Conservation (phyloP, 2,329 filamentous ascomycete genomes). For the Colletotrichum musae region DNA sequence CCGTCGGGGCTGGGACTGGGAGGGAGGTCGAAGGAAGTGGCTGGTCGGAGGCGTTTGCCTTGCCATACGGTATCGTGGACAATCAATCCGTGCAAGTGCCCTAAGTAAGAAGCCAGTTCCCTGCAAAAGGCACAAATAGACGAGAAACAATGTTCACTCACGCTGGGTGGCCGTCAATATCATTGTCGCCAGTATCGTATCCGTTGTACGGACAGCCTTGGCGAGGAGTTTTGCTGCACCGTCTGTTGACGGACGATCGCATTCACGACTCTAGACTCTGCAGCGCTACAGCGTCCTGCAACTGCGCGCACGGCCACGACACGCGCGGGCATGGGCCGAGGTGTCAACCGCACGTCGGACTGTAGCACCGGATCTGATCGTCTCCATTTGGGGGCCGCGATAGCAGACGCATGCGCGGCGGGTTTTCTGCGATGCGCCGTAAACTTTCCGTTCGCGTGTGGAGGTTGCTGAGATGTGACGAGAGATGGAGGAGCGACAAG, state of each 20-base stretch:
- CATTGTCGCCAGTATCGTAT: no score
- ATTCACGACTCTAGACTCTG: slow-evolving; percentile 21
- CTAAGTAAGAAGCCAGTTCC: slow-evolving; percentile 32
- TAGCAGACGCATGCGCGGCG: slow-evolving; percentile 29
- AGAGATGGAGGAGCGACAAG: slow-evolving; percentile 19
- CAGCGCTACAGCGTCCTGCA: slow-evolving; percentile 31
- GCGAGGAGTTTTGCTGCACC: background rate
- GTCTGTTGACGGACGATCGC: slow-evolving; percentile 4
- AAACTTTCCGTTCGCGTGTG: slow-evolving; percentile 37
- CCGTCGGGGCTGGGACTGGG: slow-evolving; percentile 10
- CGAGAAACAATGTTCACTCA: slow-evolving; percentile 1
- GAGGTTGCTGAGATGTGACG: slow-evolving; percentile 37
- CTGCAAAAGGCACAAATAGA: slow-evolving; percentile 23
- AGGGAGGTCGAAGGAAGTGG: slow-evolving; percentile 28
- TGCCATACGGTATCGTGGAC: background rate
- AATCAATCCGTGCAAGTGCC: slow-evolving; percentile 5
- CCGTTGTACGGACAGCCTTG: no score
- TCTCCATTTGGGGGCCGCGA: slow-evolving; percentile 31
- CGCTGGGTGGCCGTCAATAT: background rate
- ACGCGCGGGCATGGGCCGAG: slow-evolving; percentile 22
- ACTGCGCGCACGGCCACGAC: slow-evolving; percentile 2
- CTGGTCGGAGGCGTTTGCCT: slow-evolving; percentile 25
- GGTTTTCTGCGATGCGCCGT: slow-evolving; percentile 34
- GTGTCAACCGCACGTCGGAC: slow-evolving; percentile 20
- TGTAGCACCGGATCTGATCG: slow-evolving; percentile 37